phyloP scores from a whole-genome alignment of 2,329 filamentous ascomycete genomes.

The Xylariomycetidae sp. region DNA sequence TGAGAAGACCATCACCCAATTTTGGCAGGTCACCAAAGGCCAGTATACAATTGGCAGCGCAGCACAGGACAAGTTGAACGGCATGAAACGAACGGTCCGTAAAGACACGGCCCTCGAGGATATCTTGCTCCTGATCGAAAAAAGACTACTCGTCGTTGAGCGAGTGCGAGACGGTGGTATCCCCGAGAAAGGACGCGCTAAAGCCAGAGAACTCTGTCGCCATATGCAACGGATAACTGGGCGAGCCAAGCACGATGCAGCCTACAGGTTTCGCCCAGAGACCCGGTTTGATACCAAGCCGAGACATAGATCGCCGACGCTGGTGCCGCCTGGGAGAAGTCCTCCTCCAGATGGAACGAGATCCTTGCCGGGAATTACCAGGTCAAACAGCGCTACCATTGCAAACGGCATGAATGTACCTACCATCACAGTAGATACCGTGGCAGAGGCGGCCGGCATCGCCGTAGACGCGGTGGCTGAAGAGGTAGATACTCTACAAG shows the following conservation, averaged over 20 bases:
- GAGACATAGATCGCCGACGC: not conserved
- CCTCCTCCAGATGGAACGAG: slow-evolving; percentile 1
- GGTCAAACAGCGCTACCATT: too few relatives aligned
- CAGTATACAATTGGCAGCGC: not conserved
- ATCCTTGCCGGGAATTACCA: not conserved
- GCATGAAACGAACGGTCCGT: not conserved
- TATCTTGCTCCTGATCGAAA: slow-evolving; percentile 1
- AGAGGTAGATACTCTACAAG: not conserved
- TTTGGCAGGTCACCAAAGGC: not conserved
- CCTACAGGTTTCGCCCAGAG: not conserved
- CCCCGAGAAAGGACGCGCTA: slow-evolving; percentile 2
- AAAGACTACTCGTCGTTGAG: slow-evolving; percentile 4
- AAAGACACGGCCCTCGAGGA: slow-evolving; percentile 1
- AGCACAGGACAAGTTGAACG: not conserved
- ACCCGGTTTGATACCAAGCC: slow-evolving; percentile 1
- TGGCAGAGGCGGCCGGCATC: not conserved
- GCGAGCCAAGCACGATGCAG: not conserved
- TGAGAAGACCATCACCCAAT: not conserved
- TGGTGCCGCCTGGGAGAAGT: not conserved
- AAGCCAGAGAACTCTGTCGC: slow-evolving; percentile 3
- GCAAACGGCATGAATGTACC: too few relatives aligned
- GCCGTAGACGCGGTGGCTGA: not conserved
- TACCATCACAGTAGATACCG: not conserved
- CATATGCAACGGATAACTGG: slow-evolving; percentile 1
- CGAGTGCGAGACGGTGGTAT: not conserved